Evolutionary conservation across 169 alveolate genomes (phyloP), one percentile per base, ranked within the genome.

Genomic region (Eimeria brunetti): DNA sequence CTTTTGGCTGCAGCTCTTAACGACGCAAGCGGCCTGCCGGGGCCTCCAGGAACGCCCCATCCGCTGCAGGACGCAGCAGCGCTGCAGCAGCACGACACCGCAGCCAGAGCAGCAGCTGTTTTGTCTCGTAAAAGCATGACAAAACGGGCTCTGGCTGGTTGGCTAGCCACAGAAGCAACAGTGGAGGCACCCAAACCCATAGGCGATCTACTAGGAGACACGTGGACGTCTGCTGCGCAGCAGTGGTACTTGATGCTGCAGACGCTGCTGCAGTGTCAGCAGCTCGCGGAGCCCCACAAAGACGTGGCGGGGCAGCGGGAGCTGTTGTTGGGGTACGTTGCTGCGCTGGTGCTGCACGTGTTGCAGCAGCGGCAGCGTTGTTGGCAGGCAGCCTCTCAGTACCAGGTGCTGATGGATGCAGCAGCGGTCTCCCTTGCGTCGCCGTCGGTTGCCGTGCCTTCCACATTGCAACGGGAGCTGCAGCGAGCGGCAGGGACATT

Each of bases 341-440:
- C 96, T 36, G 88, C 94, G 6, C 93, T 93, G n/a, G 76, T 93
- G 36, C 81, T 93, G 76, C 96, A 83, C 51, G 88, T 46, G 75
- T 30, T 44, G 76, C 96, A 93, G 80, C 96, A 93, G 89, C 96
- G 96, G 80, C 38, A 62, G 44, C 96, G 96, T 22, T 93, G 96
- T 30, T 93, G 96, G 96, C 71, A 60, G 60, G 96, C 94, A 5
- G 93, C 94, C 22, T 81, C 78, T 36, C 89, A 44, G 36, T 67
- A 64, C 49, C 96, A 93, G 81, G 46, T 30, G 62, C 60, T 88
- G 49, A 22, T 56, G 36, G 96, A 93, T 41, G 76, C 41, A 12
- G 88, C 81, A 4, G 93, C 73, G 14, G 93, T 93, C 7, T 71
- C 75, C 2, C 56, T 71, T 62, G 71, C 85, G 76, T 41, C 81